Base-by-base conservation (phyloP, 2,329 filamentous ascomycete species). In the Triangularia setosa region DNA sequence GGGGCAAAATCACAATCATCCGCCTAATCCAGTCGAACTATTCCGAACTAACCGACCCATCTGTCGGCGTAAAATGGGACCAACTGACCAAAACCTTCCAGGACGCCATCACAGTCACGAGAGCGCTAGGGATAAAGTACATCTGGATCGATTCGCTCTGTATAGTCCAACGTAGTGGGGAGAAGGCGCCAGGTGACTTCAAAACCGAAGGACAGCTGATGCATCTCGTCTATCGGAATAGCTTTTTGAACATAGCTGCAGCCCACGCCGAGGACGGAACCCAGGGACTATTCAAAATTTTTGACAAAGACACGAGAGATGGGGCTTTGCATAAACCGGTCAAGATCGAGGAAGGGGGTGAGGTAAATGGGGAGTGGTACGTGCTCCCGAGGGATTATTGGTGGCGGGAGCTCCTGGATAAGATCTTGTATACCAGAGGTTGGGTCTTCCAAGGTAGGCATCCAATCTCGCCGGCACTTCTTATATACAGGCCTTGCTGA, bases 401-500 rank as follows among this genome's bases (percentile, higher is more conserved):
- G 58, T 3, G 16, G 1, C 9, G 62, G 0, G 24, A 65, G 4
- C 61, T 68, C 16, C 57, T 68, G 12, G 59, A 57, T 23, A 33
- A 62, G 6, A 60, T 66, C 3, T 30, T 70, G 4, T 69, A 70
- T 52, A 60, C 57, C 6, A 65, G 69, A 11, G 69, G 66, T 2
- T 70, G 69, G 69, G 69, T 68, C 1, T 69, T 70, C 18, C 69
- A 70, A 61, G 68, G 63, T 67, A 40, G 8, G 48, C 21, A n/a
- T 11, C n/a, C 21, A 23, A 18, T 25, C 11, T 40, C 53, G 2
- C 30, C 25, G 9, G 14, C 2, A 6, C 35, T n/a, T 33, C 30
- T 33, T 12, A 9, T 33, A 28, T 28, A 28, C 27, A 8, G 27
- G 27, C 27, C 27, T 28, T 28, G 8, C 27, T 28, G 27, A n/a